phyloP scores from a whole-genome alignment of 2,329 filamentous ascomycete species.

The Sarocladium brachiariae region DNA sequence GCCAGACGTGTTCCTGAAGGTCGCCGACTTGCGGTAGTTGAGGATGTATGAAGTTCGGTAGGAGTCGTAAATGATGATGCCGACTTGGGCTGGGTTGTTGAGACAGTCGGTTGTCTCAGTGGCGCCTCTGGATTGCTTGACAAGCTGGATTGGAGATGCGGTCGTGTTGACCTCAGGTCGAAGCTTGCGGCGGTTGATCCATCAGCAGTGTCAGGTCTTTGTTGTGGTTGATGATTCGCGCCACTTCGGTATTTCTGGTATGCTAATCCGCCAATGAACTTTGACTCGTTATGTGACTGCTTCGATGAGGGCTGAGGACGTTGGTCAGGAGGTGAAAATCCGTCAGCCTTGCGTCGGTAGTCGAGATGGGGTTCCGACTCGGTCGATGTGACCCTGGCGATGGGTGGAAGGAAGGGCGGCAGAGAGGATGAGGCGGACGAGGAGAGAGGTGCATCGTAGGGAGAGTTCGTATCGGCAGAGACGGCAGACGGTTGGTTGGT shows the following conservation, averaged over 20 bases:
- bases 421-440: conserved; percentile 30
- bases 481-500: conserved; percentile 33
- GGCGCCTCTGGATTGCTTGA: conserved; percentile 26
- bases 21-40: conserved; percentile 30
- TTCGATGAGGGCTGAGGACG: conserved; percentile 27
- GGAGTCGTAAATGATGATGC: conserved; percentile 41
- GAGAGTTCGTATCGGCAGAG: conserved; percentile 30
- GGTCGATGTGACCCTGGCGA: conserved; percentile 39
- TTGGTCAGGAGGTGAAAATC: conserved; percentile 20
- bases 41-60: conserved; percentile 36
- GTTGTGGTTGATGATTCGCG: conserved; percentile 18
- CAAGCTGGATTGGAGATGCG: neutral
- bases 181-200: conserved; percentile 12
- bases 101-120: conserved; percentile 20
- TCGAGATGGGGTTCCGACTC: conserved; percentile 19
- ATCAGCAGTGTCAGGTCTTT: conserved; percentile 2
- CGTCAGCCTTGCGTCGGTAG: conserved; percentile 16
- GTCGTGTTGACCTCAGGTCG: conserved; percentile 23
- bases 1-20: conserved; percentile 33
- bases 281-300: conserved; percentile 28
- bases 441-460: conserved; percentile 27
- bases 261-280: conserved; percentile 50
- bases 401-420: conserved; percentile 45
- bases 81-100: conserved; percentile 21
- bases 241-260: conserved; percentile 43